phyloP scores from a whole-genome alignment of 495 filamentous ascomycete species.

The Lindgomyces ingoldianus region DNA sequence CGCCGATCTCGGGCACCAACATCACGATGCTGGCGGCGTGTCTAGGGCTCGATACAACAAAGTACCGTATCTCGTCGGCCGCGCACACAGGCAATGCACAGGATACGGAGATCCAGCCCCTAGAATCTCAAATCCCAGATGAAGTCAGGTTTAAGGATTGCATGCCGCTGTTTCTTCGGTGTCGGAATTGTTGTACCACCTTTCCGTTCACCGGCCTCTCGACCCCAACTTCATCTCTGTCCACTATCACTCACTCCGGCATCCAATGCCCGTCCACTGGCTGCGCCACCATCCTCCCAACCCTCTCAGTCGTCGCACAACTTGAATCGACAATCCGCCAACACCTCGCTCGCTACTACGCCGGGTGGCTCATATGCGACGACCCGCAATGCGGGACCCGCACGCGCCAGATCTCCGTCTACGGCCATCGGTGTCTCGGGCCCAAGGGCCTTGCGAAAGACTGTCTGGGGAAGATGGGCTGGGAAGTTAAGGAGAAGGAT shows the following conservation, averaged over 20 bases:
- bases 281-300: conserved; percentile 66
- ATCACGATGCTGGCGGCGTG: conserved; percentile 86
- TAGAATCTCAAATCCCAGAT: conserved; percentile 94
- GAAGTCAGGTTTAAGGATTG: conserved; percentile 78
- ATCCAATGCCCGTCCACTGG: conserved; percentile 65
- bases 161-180: conserved; percentile 71
- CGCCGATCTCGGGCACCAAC: conserved; percentile 89
- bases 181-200: conserved; percentile 71
- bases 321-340: conserved; percentile 79
- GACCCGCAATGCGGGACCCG: conserved; percentile 83
- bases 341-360: conserved; percentile 81
- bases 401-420: conserved; percentile 88
- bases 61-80: conserved; percentile 68
- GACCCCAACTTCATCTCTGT: no score
- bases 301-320: conserved; percentile 77
- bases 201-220: conserved; percentile 75
- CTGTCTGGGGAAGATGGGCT: conserved; percentile 85
- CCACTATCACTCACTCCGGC: conserved; percentile 62
- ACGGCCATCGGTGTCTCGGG: conserved; percentile 85
- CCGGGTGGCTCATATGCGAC: conserved; percentile 87
- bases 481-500: conserved; percentile 82
- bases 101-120: conserved; percentile 67
- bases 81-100: conserved; percentile 42
- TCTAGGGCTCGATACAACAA: conserved; percentile 84
- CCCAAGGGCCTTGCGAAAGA: conserved; percentile 77